Evolutionary conservation across 129 eudicot species (phyloP).

Genomic region (Flaveria robusta): DNA sequence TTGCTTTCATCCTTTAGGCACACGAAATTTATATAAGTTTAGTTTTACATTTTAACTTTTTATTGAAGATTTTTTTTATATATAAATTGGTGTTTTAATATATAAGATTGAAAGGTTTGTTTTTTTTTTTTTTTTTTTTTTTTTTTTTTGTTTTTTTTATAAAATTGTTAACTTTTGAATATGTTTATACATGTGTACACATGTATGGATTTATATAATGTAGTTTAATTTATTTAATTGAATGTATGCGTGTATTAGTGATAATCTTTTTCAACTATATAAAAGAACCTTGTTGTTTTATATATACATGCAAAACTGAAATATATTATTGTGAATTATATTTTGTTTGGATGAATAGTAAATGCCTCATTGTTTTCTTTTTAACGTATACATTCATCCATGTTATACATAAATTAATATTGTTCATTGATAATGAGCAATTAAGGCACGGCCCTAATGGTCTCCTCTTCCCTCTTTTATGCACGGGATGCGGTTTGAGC

Average conservation of each 20-base stretch:
- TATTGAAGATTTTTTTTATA: not conserved
- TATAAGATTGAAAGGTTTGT: not conserved
- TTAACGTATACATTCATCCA: too few species aligned
- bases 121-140: not conserved
- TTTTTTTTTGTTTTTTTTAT: too few species aligned
- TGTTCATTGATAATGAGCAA: too few species aligned
- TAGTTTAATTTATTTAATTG: not conserved
- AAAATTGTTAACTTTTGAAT: not conserved
- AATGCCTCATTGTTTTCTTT: too few species aligned
- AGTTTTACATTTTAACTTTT: not conserved
- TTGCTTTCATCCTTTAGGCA: conserved; percentile 13
- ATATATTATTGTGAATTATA: too few species aligned
- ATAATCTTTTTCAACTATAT: too few species aligned
- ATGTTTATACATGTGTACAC: not conserved
- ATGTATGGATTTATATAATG: not conserved
- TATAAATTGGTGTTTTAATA: conserved; percentile 1
- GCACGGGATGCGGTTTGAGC: too few species aligned
- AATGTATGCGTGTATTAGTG: too few species aligned
- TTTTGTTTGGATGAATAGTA: too few species aligned
- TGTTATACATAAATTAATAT: too few species aligned
- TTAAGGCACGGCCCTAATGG: too few species aligned
- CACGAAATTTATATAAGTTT: not conserved
- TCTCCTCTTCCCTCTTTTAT: too few species aligned
- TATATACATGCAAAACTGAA: not conserved
- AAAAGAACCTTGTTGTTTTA: not conserved